Evolutionary conservation across 148 eudicot species (phyloP).

Genomic region (Vaccinium corymbosum): DNA sequence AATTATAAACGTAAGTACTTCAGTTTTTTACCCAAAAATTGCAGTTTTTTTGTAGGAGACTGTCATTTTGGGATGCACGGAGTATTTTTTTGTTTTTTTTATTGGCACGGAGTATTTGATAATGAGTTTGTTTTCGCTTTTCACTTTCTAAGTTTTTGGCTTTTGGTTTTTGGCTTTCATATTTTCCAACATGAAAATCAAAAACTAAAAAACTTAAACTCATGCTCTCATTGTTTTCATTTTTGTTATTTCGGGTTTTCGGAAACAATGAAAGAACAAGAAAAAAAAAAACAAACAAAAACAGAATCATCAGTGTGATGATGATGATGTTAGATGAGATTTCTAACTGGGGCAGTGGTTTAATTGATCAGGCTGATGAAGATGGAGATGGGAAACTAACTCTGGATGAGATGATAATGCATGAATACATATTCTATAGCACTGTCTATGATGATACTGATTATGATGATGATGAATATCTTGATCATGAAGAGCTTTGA

Average conservation of each 20-base stretch:
- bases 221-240: no score
- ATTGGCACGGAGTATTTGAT: no score
- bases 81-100: no score
- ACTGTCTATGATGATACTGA: slow-evolving; percentile 11
- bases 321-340: background rate
- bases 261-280: background rate
- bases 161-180: background rate
- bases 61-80: no score
- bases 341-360: background rate
- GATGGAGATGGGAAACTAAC: slow-evolving; percentile 21
- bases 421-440: slow-evolving; percentile 20
- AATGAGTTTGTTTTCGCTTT: no score
- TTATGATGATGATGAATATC: background rate
- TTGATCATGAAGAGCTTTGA: slow-evolving; percentile 19
- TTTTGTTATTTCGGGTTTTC: background rate
- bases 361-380: slow-evolving; percentile 16
- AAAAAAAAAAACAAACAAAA: background rate
- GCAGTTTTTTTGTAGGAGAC: no score
- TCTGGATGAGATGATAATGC: slow-evolving; percentile 23
- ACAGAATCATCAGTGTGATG: background rate
- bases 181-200: no score
- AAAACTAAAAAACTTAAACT: no score
- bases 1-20: no score
- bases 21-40: no score
- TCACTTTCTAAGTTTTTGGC: no score